Conservation (phyloP, 805 yeast species). For the Kuraishia cidri region DNA sequence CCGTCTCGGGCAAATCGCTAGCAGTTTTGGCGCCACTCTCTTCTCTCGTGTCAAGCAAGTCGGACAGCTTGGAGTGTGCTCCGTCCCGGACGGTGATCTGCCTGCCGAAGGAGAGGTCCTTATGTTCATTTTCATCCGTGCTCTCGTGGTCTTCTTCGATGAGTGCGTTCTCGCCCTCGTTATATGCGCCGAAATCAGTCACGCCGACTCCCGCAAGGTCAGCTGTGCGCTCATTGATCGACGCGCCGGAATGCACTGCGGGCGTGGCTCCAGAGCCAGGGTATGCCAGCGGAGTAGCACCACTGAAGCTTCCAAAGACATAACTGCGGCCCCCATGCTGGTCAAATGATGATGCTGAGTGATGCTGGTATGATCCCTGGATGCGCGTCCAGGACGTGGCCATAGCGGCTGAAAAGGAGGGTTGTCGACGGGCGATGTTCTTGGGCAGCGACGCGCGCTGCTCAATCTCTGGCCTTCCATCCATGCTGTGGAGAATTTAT, state of each 20-base stretch:
- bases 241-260: constrained; percentile 34
- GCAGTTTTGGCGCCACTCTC: neutral
- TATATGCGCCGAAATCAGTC: too few species aligned
- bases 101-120: neutral
- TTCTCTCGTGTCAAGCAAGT: constrained; percentile 3
- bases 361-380: neutral
- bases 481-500: too few species aligned
- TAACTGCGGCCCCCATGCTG: constrained; percentile 29
- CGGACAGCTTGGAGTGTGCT: constrained; percentile 5
- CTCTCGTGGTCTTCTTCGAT: too few species aligned
- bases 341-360: too few species aligned
- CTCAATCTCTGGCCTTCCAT: too few species aligned
- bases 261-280: constrained; percentile 32
- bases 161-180: too few species aligned
- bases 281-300: too few species aligned
- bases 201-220: constrained; percentile 50
- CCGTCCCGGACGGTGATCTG: neutral
- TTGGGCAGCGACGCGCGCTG: neutral
- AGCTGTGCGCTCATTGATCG: constrained; percentile 49
- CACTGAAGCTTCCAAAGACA: constrained; percentile 22
- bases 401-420: constrained; percentile 2
- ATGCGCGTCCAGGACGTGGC: constrained; percentile 2
- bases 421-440: neutral
- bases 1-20: too few species aligned
- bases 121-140: too few species aligned